Base-by-base conservation (phyloP, 2,329 filamentous ascomycete genomes). In the Fusarium armeniacum region DNA sequence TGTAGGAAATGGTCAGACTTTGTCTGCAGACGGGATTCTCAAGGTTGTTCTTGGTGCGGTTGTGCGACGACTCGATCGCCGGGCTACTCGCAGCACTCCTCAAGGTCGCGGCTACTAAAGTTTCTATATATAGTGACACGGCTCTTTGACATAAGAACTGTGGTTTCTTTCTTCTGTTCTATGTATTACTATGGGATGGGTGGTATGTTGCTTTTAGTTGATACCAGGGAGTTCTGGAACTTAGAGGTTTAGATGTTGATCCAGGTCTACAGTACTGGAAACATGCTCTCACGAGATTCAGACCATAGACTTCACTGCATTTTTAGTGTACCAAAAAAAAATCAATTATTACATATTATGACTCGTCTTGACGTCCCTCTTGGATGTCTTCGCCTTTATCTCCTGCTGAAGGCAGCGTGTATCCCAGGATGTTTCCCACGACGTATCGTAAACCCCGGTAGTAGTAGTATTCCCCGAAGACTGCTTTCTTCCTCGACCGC, bases 11-110 rank as follows among this genome's bases (percentile, higher is more conserved):
- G 60, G 59, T 76, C 70, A 67, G 8, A 73, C 71, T 10, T 82
- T 98, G 46, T 90, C 88, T 1, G 90, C 85, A 0, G 88, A 93
- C 3, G 89, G 86, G 0, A 91, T 98, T 44, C 80, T 98, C 65
- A 98, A 98, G 81, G 88, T 89, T 30, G 91, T 97, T 1, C 83
- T 97, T 6, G 94, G 94, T 4, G 87, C 90, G 0, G 92, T 97
- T 11, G 88, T 93, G 35, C 76, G 77, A 59, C 77, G 80, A 26
- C 64, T 82, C 6, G 81, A 83, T 60, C 73, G 78, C 28, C 70
- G 69, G 52, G 50, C 65, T n/a, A 64, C 51, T 26, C 70, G 52
- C 40, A 54, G 63, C 53, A 53, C 70, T n/a, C 49, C 57, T 8
- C 44, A 67, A 24, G 57, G 53, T 44, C 53, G 58, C n/a, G 57